phyloP scores from a whole-genome alignment of 2,329 filamentous ascomycete species.

The Aphanoascus verrucosus region DNA sequence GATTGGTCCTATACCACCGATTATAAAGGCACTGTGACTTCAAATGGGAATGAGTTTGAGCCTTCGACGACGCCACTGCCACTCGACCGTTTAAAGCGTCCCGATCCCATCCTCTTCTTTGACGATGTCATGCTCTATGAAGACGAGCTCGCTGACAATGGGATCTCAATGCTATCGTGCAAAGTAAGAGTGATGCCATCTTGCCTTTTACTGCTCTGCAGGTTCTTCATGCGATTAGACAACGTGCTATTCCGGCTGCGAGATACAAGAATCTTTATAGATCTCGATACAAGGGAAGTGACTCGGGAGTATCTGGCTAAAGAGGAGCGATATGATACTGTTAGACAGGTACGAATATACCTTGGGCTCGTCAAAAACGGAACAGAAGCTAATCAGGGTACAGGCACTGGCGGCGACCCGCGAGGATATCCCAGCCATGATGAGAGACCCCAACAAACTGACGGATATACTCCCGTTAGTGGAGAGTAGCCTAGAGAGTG shows the following conservation, averaged over 20 bases:
- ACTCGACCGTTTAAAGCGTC: conserved; percentile 71
- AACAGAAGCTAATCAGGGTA: conserved; percentile 5
- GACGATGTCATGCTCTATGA: conserved; percentile 95
- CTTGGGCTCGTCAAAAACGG: neutral
- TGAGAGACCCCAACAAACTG: conserved; percentile 71
- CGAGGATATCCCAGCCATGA: conserved; percentile 63
- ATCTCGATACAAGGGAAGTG: conserved; percentile 68
- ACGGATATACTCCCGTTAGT: conserved; percentile 59
- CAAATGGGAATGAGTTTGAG: conserved; percentile 30
- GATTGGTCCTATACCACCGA: conserved; percentile 96
- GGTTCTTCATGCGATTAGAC: conserved; percentile 89
- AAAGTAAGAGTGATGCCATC: conserved; percentile 90
- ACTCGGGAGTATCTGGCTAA: conserved; percentile 84
- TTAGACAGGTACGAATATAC: conserved; percentile 52
- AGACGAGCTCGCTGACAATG: conserved; percentile 95
- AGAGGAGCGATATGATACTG: conserved; percentile 67
- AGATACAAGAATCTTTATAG: conserved; percentile 84
- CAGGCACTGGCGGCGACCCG: conserved; percentile 45
- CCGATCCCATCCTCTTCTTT: conserved; percentile 92
- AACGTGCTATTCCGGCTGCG: conserved; percentile 77
- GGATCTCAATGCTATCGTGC: conserved; percentile 77
- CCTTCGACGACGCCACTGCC: conserved; percentile 55
- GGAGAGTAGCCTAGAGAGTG: conserved; percentile 53
- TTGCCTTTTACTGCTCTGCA: conserved; percentile 69
- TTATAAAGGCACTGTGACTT: conserved; percentile 58